Percentiles rank a stretch among this genome's conserved stretches.
phyloP scores from a whole-genome alignment of 192 early-diverging fungal genomes.

The Chytriomyces sp. region DNA sequence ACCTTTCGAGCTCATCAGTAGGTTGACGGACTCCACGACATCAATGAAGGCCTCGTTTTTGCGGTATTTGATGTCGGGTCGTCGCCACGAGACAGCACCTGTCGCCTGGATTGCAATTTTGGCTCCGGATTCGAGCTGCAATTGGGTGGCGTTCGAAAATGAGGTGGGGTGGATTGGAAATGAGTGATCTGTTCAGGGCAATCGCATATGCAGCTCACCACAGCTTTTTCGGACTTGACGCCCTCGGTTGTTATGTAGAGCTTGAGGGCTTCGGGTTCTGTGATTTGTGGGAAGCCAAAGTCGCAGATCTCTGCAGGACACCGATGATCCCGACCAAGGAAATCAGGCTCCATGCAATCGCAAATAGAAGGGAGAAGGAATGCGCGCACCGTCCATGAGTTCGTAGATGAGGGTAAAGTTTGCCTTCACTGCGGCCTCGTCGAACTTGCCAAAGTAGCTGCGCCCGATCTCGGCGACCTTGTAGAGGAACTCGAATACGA shows the following conservation, averaged over 20 bases:
- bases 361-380: not conserved
- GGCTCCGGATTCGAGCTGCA: slow-evolving; percentile 40
- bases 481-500: slow-evolving; percentile 92
- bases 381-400: slow-evolving; percentile 48
- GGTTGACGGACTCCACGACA: slow-evolving; percentile 96
- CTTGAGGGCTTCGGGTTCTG: slow-evolving; percentile 54
- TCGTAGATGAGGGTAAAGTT: slow-evolving; percentile 61
- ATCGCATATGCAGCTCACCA: slow-evolving; percentile 30
- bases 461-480: slow-evolving; percentile 78
- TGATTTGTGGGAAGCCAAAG: slow-evolving; percentile 88
- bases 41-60: slow-evolving; percentile 99
- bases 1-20: slow-evolving; percentile 80
- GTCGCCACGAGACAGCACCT: slow-evolving; percentile 89
- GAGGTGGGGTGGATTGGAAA: slow-evolving; percentile 1
- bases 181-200: not conserved
- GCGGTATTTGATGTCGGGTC: slow-evolving; percentile 91
- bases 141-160: slow-evolving; percentile 1
- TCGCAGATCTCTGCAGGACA: slow-evolving; percentile 56
- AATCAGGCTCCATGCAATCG: not conserved
- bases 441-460: slow-evolving; percentile 85
- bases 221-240: slow-evolving; percentile 72
- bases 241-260: slow-evolving; percentile 96
- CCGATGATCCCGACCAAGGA: not conserved
- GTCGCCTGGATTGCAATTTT: slow-evolving; percentile 96
- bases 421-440: slow-evolving; percentile 67